Evolutionary conservation across 129 eudicot species (phyloP).

Genomic region (sunflower (Helianthus annuus)): DNA sequence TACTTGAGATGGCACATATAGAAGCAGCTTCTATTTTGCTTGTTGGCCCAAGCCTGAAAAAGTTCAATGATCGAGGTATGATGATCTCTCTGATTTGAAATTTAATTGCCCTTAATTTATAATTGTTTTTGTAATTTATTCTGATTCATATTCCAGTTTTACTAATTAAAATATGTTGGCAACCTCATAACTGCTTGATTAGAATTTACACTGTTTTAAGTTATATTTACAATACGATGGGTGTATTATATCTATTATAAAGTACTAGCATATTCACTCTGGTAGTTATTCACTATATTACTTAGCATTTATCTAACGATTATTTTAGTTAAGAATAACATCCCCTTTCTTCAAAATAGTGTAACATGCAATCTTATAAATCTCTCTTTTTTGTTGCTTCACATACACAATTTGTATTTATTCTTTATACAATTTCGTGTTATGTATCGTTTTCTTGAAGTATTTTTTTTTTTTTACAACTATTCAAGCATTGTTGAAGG

Average conservation of each 20-base stretch:
- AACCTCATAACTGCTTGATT: background rate
- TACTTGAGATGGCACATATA: conserved; percentile 88
- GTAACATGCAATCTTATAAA: background rate
- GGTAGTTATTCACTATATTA: background rate
- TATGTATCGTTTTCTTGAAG: background rate
- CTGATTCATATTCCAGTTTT: background rate
- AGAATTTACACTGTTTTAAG: background rate
- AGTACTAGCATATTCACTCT: background rate
- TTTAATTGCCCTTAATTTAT: background rate
- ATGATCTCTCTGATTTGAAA: conserved; percentile 14
- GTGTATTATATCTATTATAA: background rate
- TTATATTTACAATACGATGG: background rate
- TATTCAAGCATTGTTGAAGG: background rate
- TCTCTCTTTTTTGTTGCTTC: background rate
- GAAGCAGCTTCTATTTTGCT: conserved; percentile 98
- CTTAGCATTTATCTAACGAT: background rate
- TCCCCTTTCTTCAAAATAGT: background rate
- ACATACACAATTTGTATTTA: background rate
- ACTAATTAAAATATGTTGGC: background rate
- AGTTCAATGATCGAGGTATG: conserved; percentile 87
- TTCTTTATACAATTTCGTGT: background rate
- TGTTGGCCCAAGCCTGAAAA: conserved; percentile 88
- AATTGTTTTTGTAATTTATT: background rate
- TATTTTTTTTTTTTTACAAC: background rate
- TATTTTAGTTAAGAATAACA: background rate